Conservation (phyloP, 1,284 basidiomycete species). For the Papiliotrema nemorosa region DNA sequence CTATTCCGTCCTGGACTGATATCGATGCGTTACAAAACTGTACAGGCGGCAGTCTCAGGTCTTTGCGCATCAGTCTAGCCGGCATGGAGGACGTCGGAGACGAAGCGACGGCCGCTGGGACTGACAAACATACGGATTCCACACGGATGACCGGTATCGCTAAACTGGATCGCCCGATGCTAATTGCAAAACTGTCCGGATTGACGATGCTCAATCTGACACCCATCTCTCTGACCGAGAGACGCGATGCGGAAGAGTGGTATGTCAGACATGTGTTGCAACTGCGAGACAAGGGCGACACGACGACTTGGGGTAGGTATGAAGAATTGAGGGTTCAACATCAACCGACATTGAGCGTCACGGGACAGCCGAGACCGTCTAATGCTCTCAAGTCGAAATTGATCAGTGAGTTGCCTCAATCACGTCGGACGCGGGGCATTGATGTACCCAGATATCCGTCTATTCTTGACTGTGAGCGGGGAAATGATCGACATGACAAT, state of each 20-base stretch:
- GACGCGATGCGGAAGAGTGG: conserved; percentile 80
- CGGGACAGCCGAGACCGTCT: conserved; percentile 7
- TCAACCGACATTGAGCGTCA: conserved; percentile 1
- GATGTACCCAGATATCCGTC: neutral
- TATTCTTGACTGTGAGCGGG: neutral
- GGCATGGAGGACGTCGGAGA: too few relatives aligned
- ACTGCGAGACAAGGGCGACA: neutral
- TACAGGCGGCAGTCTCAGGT: conserved; percentile 2
- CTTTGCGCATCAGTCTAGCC: neutral
- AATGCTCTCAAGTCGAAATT: conserved; percentile 30
- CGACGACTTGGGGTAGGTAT: conserved; percentile 26
- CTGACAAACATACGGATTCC: neutral
- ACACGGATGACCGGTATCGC: conserved; percentile 45
- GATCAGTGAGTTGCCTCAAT: conserved; percentile 26
- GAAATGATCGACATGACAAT: conserved; percentile 12
- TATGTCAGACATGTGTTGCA: conserved; percentile 64
- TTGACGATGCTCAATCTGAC: conserved; percentile 67
- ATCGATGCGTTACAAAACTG: conserved; percentile 62
- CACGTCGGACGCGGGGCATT: too few relatives aligned
- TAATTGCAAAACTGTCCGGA: conserved; percentile 67
- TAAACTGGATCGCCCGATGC: conserved; percentile 55
- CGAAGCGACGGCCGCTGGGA: too few relatives aligned
- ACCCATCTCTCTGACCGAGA: conserved; percentile 63
- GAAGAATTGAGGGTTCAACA: conserved; percentile 23
- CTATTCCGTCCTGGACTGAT: conserved; percentile 60